Evolutionary conservation across 75 land plant genomes (phyloP).

Genomic region (Picea glauca): DNA sequence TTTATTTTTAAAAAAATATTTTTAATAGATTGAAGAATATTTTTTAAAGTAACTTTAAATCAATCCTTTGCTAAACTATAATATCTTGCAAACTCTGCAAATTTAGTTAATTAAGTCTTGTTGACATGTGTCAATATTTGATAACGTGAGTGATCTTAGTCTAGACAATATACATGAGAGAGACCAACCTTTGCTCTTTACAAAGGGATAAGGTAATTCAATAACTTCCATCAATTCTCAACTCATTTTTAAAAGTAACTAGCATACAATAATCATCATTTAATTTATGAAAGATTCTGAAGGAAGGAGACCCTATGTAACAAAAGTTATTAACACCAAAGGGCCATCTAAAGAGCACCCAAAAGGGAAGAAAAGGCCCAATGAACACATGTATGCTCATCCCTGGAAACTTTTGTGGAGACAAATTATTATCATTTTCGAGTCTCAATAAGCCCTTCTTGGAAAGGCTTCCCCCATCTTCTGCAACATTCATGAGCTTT

Average conservation of each 20-base stretch:
- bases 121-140: slow-evolving; percentile 76
- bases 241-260: background rate
- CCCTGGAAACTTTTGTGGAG: slow-evolving; percentile 81
- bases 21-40: too few species aligned
- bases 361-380: slow-evolving; percentile 54
- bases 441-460: slow-evolving; percentile 62
- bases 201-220: slow-evolving; percentile 77
- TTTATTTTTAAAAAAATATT: too few species aligned
- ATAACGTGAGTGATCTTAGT: slow-evolving; percentile 75
- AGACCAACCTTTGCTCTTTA: slow-evolving; percentile 69
- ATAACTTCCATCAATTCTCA: background rate
- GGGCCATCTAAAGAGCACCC: slow-evolving; percentile 69
- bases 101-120: background rate
- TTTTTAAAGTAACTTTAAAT: too few species aligned
- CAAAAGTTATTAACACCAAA: slow-evolving; percentile 68
- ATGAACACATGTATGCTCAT: slow-evolving; percentile 59
- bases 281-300: slow-evolving; percentile 37
- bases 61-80: too few species aligned
- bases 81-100: background rate
- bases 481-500: slow-evolving; percentile 61
- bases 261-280: background rate
- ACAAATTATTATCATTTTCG: slow-evolving; percentile 89
- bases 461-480: slow-evolving; percentile 75
- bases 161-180: slow-evolving; percentile 91
- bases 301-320: slow-evolving; percentile 85